Evolutionary conservation across 495 filamentous ascomycete species (phyloP).

Genomic region (Aspergillus leporis): DNA sequence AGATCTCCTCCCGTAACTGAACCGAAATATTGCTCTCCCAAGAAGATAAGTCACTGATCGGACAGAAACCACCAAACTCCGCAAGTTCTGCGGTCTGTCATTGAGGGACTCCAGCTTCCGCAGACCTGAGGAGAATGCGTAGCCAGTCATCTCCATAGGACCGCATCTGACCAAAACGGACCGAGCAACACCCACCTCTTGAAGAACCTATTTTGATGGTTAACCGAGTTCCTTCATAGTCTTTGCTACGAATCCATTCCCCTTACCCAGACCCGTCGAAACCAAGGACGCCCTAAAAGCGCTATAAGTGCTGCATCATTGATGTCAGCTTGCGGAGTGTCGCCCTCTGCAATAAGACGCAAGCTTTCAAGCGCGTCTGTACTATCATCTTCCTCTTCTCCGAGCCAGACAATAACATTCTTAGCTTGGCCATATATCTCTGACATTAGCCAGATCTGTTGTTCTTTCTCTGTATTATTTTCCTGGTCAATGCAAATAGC

Average conservation of each 20-base stretch:
- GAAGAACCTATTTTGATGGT: constrained; percentile 26
- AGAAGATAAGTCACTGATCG: constrained; percentile 29
- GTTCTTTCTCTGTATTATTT: neutral
- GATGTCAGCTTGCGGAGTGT: neutral
- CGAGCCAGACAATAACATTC: constrained; percentile 12
- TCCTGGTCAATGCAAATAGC: constrained; percentile 9
- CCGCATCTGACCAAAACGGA: constrained; percentile 28
- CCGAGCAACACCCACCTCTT: constrained; percentile 33
- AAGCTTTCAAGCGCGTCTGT: neutral
- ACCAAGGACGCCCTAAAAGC: constrained; percentile 26
- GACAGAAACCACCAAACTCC: constrained; percentile 3
- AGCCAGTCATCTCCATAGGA: constrained; percentile 25
- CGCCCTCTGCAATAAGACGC: neutral
- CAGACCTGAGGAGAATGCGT: constrained; percentile 16
- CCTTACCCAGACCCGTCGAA: constrained; percentile 33
- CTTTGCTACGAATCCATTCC: neutral
- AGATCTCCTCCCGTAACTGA: constrained; percentile 13
- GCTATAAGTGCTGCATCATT: constrained; percentile 16
- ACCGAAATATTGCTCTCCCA: constrained; percentile 25
- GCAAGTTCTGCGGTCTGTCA: neutral
- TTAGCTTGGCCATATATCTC: constrained; percentile 3
- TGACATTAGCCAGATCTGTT: constrained; percentile 4
- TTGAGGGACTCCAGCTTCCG: constrained; percentile 1
- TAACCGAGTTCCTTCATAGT: neutral
- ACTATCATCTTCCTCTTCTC: neutral